Evolutionary conservation across 257 asterid genomes (phyloP).

Genomic region (Salvia rosmarinus): DNA sequence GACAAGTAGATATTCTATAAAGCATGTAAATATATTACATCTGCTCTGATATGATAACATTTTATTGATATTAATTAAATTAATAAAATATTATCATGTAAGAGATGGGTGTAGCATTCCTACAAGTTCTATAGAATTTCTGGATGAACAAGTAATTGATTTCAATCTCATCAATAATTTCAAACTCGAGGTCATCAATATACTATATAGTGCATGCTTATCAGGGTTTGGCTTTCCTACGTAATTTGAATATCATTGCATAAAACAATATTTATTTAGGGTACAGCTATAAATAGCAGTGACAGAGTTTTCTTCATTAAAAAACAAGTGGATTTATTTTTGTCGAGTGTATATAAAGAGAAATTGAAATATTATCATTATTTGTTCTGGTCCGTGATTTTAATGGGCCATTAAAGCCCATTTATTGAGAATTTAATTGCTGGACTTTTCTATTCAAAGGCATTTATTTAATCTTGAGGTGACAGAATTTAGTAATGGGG

Average conservation of each 20-base stretch:
- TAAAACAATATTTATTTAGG: neutral
- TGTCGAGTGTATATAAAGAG: neutral
- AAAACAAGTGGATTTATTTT: neutral
- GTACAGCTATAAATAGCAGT: neutral
- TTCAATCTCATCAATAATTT: too few species aligned
- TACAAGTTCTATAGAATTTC: too few species aligned
- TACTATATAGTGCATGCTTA: too few species aligned
- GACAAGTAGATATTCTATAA: too few species aligned
- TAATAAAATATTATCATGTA: too few species aligned
- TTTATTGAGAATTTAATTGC: constrained; percentile 33
- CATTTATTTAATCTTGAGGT: constrained; percentile 16
- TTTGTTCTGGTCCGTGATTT: neutral
- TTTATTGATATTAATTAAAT: too few species aligned
- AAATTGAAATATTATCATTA: neutral
- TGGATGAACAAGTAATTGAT: too few species aligned
- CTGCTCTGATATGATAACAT: too few species aligned
- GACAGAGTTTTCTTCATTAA: neutral
- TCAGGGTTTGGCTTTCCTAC: neutral
- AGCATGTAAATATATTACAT: too few species aligned
- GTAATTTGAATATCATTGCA: neutral
- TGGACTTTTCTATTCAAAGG: constrained; percentile 20
- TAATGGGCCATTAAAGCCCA: constrained; percentile 33
- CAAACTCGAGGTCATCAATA: neutral
- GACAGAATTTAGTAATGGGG: constrained; percentile 27
- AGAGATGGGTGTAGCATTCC: too few species aligned